Percentiles rank a stretch among this genome's conserved stretches.
phyloP scores from a whole-genome alignment of 2,329 filamentous ascomycete genomes.

The Alternaria infectoria region DNA sequence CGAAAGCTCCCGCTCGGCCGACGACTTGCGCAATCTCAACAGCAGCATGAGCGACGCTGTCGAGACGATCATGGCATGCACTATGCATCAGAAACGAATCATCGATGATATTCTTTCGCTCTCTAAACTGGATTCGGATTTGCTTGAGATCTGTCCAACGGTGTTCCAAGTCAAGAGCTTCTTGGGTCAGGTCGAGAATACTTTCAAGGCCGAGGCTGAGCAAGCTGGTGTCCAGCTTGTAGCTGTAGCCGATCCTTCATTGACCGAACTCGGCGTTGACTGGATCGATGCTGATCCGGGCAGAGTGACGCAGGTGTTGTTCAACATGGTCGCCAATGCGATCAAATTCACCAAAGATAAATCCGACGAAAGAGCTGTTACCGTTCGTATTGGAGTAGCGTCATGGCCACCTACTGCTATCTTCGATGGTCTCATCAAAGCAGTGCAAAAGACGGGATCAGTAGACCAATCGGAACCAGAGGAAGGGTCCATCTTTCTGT shows the following conservation, averaged over 20 bases:
- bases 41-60: not conserved
- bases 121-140: not conserved
- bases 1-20: not conserved
- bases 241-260: not conserved
- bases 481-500: not conserved
- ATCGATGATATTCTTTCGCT: not conserved
- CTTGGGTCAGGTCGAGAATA: not conserved
- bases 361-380: constrained; percentile 16
- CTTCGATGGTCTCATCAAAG: constrained; percentile 1
- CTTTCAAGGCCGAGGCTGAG: not conserved
- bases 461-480: too few relatives aligned
- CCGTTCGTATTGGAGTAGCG: constrained; percentile 7
- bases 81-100: not conserved
- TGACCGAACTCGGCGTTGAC: not conserved
- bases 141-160: not conserved
- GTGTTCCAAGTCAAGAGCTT: not conserved
- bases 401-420: not conserved
- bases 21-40: not conserved
- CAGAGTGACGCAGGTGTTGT: not conserved
- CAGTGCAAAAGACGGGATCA: not conserved
- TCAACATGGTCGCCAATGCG: constrained; percentile 33
- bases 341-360: constrained; percentile 37
- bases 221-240: not conserved
- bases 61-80: not conserved
- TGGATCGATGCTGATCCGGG: not conserved